Base-by-base conservation (phyloP, 352 stramenopile species). In the Peronospora farinosa region DNA sequence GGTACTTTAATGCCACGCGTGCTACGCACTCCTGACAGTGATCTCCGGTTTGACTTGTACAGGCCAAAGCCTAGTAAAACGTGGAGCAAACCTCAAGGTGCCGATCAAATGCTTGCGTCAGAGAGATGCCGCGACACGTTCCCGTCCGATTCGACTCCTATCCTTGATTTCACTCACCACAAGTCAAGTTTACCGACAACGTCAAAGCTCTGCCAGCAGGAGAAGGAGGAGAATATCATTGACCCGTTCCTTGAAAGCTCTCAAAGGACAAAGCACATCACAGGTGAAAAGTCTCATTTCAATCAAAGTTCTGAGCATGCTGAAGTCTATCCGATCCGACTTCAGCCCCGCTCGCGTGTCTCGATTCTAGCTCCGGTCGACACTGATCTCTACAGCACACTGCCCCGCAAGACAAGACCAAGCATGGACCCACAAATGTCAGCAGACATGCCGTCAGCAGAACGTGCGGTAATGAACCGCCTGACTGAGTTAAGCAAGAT, bases 401-500 rank as follows among this genome's bases (percentile, higher is more conserved):
- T 54, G 11, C 60, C 50, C 0, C 47, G 41, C 3, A 55, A 53
- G 21, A 38, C 57, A 27, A 53, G 32, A 36, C 5, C 47, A 27
- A 51, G 31, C 32, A 39, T 31, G 2, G 25, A 55, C 2, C 43
- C 16, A 16, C 40, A 53, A 23, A 33, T 60, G 8, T 47, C 62
- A 10, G 13, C 47, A 11, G 51, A 30, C 7, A 51, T 57, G 39
- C 47, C 40, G 5, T 31, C 61, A 12, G 49, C 53, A 2, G 19
- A 67, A 38, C 48, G 47, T 17, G 44, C 54, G 7, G 8, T 69
- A 42, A 61, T 69, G 61, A 54, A 36, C 8, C 51, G 44, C 0
- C 57, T 87, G 45, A 60, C 80, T 19, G 66, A 87, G 40, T 47
- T 87, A 10, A 69, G 69, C 39, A 68, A 64, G 25, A 72, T 72